phyloP scores from a whole-genome alignment of 352 stramenopile species.

The Globisporangium cystogenes region DNA sequence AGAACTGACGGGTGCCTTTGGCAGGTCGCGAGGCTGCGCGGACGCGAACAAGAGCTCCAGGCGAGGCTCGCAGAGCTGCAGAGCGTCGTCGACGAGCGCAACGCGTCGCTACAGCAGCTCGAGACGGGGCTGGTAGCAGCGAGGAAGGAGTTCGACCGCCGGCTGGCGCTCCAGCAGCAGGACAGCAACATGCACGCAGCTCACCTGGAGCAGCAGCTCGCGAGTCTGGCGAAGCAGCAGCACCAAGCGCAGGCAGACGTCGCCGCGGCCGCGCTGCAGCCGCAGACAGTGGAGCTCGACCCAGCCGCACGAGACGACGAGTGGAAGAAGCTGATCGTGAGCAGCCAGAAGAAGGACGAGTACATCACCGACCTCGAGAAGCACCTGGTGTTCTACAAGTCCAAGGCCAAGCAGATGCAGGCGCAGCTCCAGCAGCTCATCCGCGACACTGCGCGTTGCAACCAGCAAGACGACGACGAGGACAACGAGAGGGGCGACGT shows the following conservation, averaged over 20 bases:
- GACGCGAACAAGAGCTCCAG: conserved; percentile 37
- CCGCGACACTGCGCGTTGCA: conserved; percentile 41
- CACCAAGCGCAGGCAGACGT: conserved; percentile 12
- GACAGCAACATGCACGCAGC: conserved; percentile 26
- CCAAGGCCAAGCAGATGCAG: conserved; percentile 84
- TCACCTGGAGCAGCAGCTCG: conserved; percentile 38
- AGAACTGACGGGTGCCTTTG: neutral
- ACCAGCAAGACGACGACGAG: conserved; percentile 18
- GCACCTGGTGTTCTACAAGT: conserved; percentile 84
- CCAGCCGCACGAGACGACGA: conserved; percentile 50
- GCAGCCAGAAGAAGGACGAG: conserved; percentile 74
- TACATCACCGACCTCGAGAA: conserved; percentile 83
- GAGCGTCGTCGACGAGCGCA: conserved; percentile 38
- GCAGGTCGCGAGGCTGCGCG: conserved; percentile 22
- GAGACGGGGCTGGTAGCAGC: conserved; percentile 56
- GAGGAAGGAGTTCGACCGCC: conserved; percentile 66
- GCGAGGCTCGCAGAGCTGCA: conserved; percentile 30
- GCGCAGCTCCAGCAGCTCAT: conserved; percentile 78
- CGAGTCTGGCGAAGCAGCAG: conserved; percentile 18
- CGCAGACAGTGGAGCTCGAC: conserved; percentile 13
- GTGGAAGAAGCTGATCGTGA: conserved; percentile 65
- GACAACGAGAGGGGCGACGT: conserved; percentile 13
- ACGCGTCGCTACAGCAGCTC: conserved; percentile 43
- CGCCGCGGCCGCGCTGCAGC: conserved; percentile 12
- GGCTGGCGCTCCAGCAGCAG: conserved; percentile 43